Percentiles rank a stretch among this genome's conserved stretches.
These are phyloP conservation scores for Emmonsia crescens DNA, from an alignment of 2,329 filamentous ascomycete genomes.

Conservation along the genomic window DNA sequence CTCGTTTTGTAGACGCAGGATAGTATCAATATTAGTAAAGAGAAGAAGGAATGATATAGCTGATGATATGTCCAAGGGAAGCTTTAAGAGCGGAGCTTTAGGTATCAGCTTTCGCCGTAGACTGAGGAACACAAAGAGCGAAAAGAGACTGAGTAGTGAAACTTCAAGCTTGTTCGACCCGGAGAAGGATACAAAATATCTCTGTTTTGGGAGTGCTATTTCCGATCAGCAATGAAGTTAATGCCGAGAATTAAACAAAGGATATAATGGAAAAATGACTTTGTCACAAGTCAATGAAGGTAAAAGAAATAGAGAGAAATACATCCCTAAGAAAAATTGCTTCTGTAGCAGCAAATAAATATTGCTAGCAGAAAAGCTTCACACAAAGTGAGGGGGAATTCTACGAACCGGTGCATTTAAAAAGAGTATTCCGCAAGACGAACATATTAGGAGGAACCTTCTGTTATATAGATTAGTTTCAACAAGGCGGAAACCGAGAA, in stretches of 20 bases:
- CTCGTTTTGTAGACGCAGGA: not conserved
- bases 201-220: not conserved
- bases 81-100: not conserved
- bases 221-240: not conserved
- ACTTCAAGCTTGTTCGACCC: not conserved
- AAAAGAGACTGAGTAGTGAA: not conserved
- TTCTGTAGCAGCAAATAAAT: not conserved
- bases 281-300: not conserved
- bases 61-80: not conserved
- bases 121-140: not conserved
- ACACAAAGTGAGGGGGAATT: not conserved
- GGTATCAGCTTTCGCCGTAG: not conserved
- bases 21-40: not conserved
- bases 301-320: constrained; percentile 1
- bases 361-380: not conserved
- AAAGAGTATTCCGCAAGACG: not conserved
- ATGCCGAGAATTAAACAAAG: not conserved
- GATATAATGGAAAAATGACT: not conserved
- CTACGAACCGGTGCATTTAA: too few relatives aligned
- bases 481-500: not conserved
- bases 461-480: not conserved
- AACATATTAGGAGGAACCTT: not conserved
- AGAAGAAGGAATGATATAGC: not conserved
- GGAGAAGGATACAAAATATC: not conserved
- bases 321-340: not conserved